Base-by-base conservation (phyloP, 2,329 filamentous ascomycete genomes). In the Emericellopsis cladophorae region DNA sequence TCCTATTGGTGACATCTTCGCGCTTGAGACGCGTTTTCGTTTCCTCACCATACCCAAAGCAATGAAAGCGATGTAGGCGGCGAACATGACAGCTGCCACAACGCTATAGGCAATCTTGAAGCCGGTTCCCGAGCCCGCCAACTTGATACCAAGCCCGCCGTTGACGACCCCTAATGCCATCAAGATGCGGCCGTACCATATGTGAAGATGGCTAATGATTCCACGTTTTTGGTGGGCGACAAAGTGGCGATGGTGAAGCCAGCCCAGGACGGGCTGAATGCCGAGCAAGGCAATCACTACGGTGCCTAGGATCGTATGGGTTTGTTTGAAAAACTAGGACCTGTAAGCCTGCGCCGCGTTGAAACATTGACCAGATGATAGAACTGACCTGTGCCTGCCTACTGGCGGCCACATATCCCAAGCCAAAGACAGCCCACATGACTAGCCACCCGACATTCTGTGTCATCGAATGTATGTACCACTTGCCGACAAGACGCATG, bases 91-190 rank as follows among this genome's bases (percentile, higher is more conserved):
- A 8, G 58, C 72, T 0, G 74, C 65, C 22, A 80, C 57, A 5
- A 79, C 68, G 0, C 66, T 57, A 54, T 81, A 82, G 0, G 68
- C 71, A 37, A 74, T 65, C 40, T 72, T 54, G 36, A 68, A 67
- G 10, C 31, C 54, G 50, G 3, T 45, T 55, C 1, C 57, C 47
- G 66, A 64, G 14, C 49, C 46, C 1, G 71, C 63, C 14, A 79
- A 60, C 46, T 68, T 45, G 23, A 83, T 58, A 4, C 79, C 79
- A 4, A 82, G 55, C 0, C 77, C 79, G 42, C 78, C 79, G 49
- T 82, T 82, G 48, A 81, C 54, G 36, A 81, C 63, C 22, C 74
- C 78, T 3, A 81, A 52, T 15, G 72, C 42, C 46, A 83, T 72
- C 35, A 81, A 54, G 2, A 60, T 49, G 15, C 78, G 68, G 11